phyloP scores from a whole-genome alignment of 345 rosid species.

The Lepidium africanum region DNA sequence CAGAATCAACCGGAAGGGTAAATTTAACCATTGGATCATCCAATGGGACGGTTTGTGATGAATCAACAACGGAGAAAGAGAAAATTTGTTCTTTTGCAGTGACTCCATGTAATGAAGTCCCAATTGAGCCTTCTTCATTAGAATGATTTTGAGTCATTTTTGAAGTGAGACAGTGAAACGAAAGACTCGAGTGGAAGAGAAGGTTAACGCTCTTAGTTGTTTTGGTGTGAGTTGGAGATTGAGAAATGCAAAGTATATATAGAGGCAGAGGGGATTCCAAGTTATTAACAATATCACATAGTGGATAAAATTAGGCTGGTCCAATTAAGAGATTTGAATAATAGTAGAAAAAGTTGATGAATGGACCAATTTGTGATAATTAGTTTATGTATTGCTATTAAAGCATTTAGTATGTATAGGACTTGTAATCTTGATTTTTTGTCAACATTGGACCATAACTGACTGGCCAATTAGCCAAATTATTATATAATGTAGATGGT shows the following conservation, averaged over 20 bases:
- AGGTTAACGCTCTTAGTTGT: constrained; percentile 4
- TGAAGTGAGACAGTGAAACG: neutral
- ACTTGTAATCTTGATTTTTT: neutral
- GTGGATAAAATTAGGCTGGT: constrained; percentile 2
- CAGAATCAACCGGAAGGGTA: constrained; percentile 63
- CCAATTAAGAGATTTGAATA: constrained; percentile 1
- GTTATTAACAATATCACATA: neutral
- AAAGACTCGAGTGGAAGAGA: neutral
- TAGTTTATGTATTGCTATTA: neutral
- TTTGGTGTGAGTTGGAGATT: constrained; percentile 15
- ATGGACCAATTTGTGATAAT: neutral
- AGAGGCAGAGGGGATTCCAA: neutral
- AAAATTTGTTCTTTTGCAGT: constrained; percentile 56
- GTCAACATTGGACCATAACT: too few relatives aligned
- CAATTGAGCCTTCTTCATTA: constrained; percentile 30
- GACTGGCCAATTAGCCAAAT: too few relatives aligned
- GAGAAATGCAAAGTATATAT: constrained; percentile 10
- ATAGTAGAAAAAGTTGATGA: neutral
- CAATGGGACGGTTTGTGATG: neutral
- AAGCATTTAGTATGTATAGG: neutral
- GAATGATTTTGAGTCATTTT: constrained; percentile 24
- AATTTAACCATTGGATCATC: constrained; percentile 48
- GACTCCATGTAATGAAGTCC: constrained; percentile 65
- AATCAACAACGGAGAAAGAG: constrained; percentile 39
- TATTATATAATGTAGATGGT: too few relatives aligned